Percentiles rank a stretch among this genome's conserved stretches.
Evolutionary conservation across 140 eudicot species (phyloP).

Genomic region (Oenanthe javanica): DNA sequence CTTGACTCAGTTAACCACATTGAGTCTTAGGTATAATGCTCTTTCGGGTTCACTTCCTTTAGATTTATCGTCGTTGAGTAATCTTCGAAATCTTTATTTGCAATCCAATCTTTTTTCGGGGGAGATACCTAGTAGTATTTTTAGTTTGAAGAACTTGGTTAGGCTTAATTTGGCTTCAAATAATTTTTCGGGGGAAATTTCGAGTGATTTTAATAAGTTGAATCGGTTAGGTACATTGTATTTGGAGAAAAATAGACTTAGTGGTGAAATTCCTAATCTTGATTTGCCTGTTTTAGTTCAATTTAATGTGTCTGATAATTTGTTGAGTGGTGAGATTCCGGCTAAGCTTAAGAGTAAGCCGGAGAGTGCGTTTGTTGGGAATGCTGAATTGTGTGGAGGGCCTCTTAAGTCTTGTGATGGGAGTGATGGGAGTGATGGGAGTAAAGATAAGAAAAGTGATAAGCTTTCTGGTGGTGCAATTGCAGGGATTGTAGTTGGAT

Average conservation of each 20-base stretch:
- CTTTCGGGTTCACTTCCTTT: conserved; percentile 47
- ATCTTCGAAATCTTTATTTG: conserved; percentile 40
- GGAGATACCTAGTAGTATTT: conserved; percentile 33
- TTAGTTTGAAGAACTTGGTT: conserved; percentile 32
- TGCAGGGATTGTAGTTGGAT: conserved; percentile 71
- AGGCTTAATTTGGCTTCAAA: conserved; percentile 41
- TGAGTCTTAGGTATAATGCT: conserved; percentile 52
- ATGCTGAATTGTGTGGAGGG: conserved; percentile 41
- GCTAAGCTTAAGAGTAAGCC: conserved; percentile 23
- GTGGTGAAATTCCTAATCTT: conserved; percentile 43
- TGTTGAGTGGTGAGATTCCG: conserved; percentile 37
- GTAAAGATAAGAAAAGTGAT: conserved; percentile 19
- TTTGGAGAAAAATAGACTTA: conserved; percentile 34
- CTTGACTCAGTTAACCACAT: conserved; percentile 38
- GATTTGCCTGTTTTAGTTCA: conserved; percentile 20
- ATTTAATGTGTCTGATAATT: conserved; percentile 48
- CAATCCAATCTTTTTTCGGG: conserved; percentile 40
- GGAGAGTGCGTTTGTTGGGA: conserved; percentile 46
- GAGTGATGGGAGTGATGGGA: conserved; percentile 7
- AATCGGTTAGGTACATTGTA: conserved; percentile 41
- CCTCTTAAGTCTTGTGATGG: conserved; percentile 43
- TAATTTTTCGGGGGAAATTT: conserved; percentile 44
- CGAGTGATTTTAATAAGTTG: conserved; percentile 30
- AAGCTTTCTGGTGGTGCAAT: conserved; percentile 69
- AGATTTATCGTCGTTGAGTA: conserved; percentile 28